Base-by-base conservation (phyloP, 495 filamentous ascomycete species). In the Daldinia bambusicola region DNA sequence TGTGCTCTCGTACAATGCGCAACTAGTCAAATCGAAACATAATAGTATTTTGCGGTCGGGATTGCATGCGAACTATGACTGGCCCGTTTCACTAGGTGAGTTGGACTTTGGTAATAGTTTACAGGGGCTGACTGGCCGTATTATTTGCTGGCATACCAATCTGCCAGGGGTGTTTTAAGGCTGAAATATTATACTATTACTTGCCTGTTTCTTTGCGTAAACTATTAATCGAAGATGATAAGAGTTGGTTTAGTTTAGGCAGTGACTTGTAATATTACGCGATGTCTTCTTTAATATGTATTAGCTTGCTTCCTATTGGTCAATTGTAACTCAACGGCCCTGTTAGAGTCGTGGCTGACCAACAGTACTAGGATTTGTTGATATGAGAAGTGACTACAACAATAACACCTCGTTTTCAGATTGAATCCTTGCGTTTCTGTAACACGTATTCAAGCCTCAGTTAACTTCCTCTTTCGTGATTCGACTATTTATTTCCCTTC, bases 181-280 rank as follows among this genome's bases (percentile, higher is more conserved):
- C 43, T 48, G 43, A 48, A 48, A 1, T 22, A 48, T 1, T 22
- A 4, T 48, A 1, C 6, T 48, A 20, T 9, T 20, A 48, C 34
- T 48, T 48, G 20, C 4, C 20, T 48, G 16, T 48, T 48, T 22
- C 43, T 1, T 36, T 36, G 9, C 6, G 34, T 13, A 48, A 48
- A 48, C 18, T 8, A 48, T 20, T 26, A 26, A 26, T 26, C 4
- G 18, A 20, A 48, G 43, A 48, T 9, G 43, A 48, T 48, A 48
- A 48, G 43, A 48, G 9, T 4, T 20, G 7, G 18, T 22, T 22
- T 20, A 22, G 18, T 48, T 18, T 22, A 48, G 20, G 22, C 12
- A 48, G 20, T 48, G 43, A 48, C 43, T 48, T 22, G 8, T 18
- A 9, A 10, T 48, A 48, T 48, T 48, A 48, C 43, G 43, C 43